Conservation (phyloP, 192 early-diverging fungal species). For the Piromyces finnis region DNA sequence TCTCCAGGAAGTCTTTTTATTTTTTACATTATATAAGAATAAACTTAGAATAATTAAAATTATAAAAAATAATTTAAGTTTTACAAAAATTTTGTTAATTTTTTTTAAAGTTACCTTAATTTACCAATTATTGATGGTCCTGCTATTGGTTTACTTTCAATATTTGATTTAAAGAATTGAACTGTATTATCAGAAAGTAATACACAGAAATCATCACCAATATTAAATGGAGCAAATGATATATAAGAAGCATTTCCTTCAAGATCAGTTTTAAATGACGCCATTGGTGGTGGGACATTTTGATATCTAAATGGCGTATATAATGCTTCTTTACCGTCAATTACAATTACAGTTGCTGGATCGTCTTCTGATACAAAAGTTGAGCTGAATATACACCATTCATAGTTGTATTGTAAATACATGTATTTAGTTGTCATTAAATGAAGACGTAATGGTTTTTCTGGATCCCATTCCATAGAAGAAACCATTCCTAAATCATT, state of each 20-base stretch:
- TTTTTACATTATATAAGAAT: too few species aligned
- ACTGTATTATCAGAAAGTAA: slow-evolving; percentile 34
- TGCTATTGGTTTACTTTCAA: neutral
- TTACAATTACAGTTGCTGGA: slow-evolving; percentile 46
- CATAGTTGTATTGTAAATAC: slow-evolving; percentile 17
- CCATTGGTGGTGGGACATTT: slow-evolving; percentile 96
- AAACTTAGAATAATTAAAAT: too few species aligned
- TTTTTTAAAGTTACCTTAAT: neutral
- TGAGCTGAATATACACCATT: slow-evolving; percentile 15
- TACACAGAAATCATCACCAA: slow-evolving; percentile 53
- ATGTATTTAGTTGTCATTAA: slow-evolving; percentile 15
- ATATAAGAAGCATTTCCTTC: slow-evolving; percentile 28
- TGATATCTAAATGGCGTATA: slow-evolving; percentile 56
- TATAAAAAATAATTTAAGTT: too few species aligned
- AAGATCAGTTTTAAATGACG: slow-evolving; percentile 14
- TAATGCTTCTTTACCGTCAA: slow-evolving; percentile 38
- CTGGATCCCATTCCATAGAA: slow-evolving; percentile 67
- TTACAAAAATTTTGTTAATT: too few species aligned
- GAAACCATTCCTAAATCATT: slow-evolving; percentile 12
- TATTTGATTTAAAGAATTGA: slow-evolving; percentile 14
- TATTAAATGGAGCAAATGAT: slow-evolving; percentile 36
- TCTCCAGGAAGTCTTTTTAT: neutral
- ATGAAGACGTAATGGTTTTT: slow-evolving; percentile 44
- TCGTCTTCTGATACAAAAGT: slow-evolving; percentile 15
- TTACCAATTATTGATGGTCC: neutral